Conservation (phyloP, 192 early-diverging fungal genomes). For the Spizellomyces sp. region DNA sequence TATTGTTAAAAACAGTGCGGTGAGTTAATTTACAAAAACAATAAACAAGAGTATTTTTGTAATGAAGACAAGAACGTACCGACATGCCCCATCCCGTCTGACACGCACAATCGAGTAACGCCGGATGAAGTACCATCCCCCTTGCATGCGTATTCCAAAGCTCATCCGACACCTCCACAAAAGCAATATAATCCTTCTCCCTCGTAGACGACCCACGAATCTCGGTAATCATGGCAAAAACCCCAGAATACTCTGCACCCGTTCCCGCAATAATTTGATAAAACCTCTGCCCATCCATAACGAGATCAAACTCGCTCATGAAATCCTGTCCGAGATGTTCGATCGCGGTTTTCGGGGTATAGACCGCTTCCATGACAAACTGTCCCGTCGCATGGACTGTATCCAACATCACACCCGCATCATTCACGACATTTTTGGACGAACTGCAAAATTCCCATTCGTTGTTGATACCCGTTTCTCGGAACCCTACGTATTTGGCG, state of each 20-base stretch:
- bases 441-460: slow-evolving; percentile 3
- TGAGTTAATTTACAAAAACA: no score
- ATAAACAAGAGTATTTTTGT: no score
- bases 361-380: not conserved
- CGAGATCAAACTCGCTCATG: not conserved
- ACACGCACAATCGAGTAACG: no score
- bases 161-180: no score
- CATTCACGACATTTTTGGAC: not conserved
- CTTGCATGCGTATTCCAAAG: no score
- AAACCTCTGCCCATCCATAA: slow-evolving; percentile 9
- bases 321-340: not conserved
- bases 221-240: no score
- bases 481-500: slow-evolving; percentile 6
- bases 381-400: slow-evolving; percentile 7
- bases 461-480: slow-evolving; percentile 5
- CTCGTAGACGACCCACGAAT: no score
- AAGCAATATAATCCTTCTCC: not conserved
- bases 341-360: not conserved
- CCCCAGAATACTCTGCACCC: no score
- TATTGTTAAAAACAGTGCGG: no score
- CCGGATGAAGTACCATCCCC: no score
- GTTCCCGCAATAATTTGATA: not conserved
- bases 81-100: no score
- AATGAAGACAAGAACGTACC: no score
- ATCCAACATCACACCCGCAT: slow-evolving; percentile 16